Evolutionary conservation across 1,284 basidiomycete species (phyloP).

Genomic region (Apiotrichum gracile): DNA sequence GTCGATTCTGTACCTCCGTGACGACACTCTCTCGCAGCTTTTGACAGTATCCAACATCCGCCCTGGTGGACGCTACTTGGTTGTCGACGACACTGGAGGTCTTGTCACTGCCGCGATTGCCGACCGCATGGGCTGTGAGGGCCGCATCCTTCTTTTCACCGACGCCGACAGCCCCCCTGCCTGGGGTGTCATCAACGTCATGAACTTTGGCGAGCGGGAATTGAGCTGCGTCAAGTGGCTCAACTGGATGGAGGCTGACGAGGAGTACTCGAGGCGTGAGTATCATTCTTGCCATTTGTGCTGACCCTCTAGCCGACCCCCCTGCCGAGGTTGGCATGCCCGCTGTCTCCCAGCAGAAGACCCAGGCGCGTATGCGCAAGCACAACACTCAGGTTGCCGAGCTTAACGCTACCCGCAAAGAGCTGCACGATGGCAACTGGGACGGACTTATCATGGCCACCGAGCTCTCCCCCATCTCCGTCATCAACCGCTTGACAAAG

Average conservation of each 20-base stretch:
- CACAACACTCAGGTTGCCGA: constrained; percentile 42
- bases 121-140: constrained; percentile 78
- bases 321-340: constrained; percentile 36
- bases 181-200: constrained; percentile 73
- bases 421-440: constrained; percentile 80
- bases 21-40: constrained; percentile 84
- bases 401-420: constrained; percentile 62
- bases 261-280: constrained; percentile 52
- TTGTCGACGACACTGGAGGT: constrained; percentile 88
- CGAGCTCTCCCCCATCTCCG: constrained; percentile 78
- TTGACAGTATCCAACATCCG: constrained; percentile 75
- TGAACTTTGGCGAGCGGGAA: constrained; percentile 73
- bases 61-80: constrained; percentile 79
- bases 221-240: constrained; percentile 61
- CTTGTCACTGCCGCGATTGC: constrained; percentile 78
- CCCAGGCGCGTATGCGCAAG: constrained; percentile 26
- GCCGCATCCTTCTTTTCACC: constrained; percentile 75
- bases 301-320: constrained; percentile 21
- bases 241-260: constrained; percentile 87
- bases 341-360: constrained; percentile 26
- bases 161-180: constrained; percentile 90
- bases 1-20: constrained; percentile 75
- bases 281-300: neutral
- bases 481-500: constrained; percentile 66
- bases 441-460: constrained; percentile 79